Percentiles rank a stretch among this genome's conserved stretches.
Conservation (phyloP, 1,284 basidiomycete genomes). For the Leccinum griseonigrum region DNA sequence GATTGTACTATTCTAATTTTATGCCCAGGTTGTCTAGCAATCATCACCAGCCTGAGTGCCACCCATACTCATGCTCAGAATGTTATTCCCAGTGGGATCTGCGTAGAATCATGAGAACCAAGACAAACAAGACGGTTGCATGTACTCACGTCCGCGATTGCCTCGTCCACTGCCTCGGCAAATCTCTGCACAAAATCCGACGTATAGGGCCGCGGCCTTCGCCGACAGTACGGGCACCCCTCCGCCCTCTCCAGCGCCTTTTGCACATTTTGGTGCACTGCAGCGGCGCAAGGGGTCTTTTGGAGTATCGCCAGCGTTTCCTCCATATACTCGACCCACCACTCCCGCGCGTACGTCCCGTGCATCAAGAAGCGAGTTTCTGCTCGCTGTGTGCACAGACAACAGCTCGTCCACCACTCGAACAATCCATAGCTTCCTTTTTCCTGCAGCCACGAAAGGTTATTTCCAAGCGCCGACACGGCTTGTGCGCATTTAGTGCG, state of each 20-base stretch:
- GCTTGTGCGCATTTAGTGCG: slow-evolving; percentile 22
- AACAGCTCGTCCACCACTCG: slow-evolving; percentile 30
- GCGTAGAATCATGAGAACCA: neutral
- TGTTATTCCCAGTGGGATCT: slow-evolving; percentile 23
- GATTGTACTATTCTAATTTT: neutral
- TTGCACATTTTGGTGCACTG: slow-evolving; percentile 18
- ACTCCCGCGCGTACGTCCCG: slow-evolving; percentile 28
- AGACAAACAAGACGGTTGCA: neutral
- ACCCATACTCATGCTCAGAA: slow-evolving; percentile 9
- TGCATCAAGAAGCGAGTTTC: slow-evolving; percentile 27
- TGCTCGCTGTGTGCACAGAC: slow-evolving; percentile 21
- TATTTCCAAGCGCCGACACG: slow-evolving; percentile 19
- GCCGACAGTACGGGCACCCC: slow-evolving; percentile 23
- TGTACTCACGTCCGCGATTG: slow-evolving; percentile 21
- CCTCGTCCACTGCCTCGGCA: slow-evolving; percentile 21
- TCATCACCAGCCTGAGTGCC: neutral
- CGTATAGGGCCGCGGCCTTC: slow-evolving; percentile 18
- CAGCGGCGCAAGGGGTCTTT: slow-evolving; percentile 24
- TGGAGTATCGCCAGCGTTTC: slow-evolving; percentile 20
- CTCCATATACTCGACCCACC: slow-evolving; percentile 34
- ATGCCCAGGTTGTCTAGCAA: neutral
- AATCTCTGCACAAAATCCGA: slow-evolving; percentile 23
- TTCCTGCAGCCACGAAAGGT: slow-evolving; percentile 28
- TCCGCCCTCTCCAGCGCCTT: slow-evolving; percentile 22
- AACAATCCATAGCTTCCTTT: slow-evolving; percentile 25